A percentile compares a stretch with the other conserved stretches of the same genome.
Evolutionary conservation across 768 basidiomycete species (phyloP).

Genomic region (Phylloporus rhodoxanthus): DNA sequence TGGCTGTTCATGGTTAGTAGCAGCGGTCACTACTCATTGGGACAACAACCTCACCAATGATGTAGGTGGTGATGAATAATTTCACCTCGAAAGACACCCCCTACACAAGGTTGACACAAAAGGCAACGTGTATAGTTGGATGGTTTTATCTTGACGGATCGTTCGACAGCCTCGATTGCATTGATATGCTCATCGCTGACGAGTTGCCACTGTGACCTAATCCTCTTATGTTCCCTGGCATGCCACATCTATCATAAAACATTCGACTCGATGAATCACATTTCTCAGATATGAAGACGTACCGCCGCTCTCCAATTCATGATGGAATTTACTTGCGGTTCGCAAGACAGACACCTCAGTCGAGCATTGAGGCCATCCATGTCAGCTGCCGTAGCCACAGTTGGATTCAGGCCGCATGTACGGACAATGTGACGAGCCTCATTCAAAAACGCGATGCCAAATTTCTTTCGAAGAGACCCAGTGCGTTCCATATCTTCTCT

Average conservation of each 20-base stretch:
- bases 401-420: constrained; percentile 6
- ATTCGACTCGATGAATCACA: background rate
- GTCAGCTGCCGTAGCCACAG: constrained; percentile 5
- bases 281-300: background rate
- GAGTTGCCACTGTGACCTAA: background rate
- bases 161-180: background rate
- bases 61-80: background rate
- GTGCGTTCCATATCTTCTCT: background rate
- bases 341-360: background rate
- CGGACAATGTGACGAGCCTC: constrained; percentile 1
- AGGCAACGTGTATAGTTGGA: background rate
- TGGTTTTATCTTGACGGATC: background rate
- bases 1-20: background rate
- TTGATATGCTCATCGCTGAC: background rate
- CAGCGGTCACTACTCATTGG: too few species aligned
- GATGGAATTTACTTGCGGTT: background rate
- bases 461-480: background rate
- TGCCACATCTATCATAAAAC: constrained; percentile 1
- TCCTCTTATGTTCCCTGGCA: background rate
- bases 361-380: constrained; percentile 9
- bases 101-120: background rate
- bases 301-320: constrained; percentile 5
- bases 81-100: background rate
- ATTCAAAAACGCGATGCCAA: background rate
- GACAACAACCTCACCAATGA: background rate